A percentile compares a stretch with the other conserved stretches of the same genome.
These are phyloP conservation scores for Hymenoscyphus scutula DNA, from an alignment of 2,329 filamentous ascomycete genomes.

Conservation along the genomic window DNA sequence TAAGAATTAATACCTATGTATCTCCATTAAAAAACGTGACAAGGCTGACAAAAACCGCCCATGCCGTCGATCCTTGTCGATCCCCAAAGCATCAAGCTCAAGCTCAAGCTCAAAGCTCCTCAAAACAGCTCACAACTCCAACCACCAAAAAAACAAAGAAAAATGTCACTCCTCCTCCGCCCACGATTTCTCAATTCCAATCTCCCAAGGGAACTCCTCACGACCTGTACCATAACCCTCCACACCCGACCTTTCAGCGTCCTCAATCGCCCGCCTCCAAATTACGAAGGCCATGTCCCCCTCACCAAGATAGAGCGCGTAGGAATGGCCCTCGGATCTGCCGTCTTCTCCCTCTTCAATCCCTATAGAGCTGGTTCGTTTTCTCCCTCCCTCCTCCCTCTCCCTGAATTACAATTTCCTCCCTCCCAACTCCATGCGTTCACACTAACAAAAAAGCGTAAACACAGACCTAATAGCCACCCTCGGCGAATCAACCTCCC, in stretches of 20 bases:
- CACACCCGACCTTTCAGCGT: constrained; percentile 12
- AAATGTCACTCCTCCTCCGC: constrained; percentile 8
- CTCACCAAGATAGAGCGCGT: constrained; percentile 75
- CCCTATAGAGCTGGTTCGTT: constrained; percentile 72
- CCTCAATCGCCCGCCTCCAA: constrained; percentile 51
- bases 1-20: too few species aligned
- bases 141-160: not conserved
- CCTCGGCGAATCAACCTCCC: constrained; percentile 90
- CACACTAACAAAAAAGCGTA: not conserved
- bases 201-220: constrained; percentile 12
- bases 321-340: constrained; percentile 65
- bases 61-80: too few species aligned
- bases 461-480: constrained; percentile 86
- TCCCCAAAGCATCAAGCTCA: too few species aligned
- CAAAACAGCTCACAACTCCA: too few species aligned
- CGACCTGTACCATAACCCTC: constrained; percentile 4
- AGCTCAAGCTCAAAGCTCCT: too few species aligned
- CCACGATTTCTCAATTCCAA: constrained; percentile 1
- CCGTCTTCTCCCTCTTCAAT: constrained; percentile 64
- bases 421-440: too few species aligned
- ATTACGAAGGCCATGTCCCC: constrained; percentile 90
- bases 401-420: too few species aligned
- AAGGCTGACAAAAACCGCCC: too few species aligned
- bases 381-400: not conserved
- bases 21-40: too few species aligned